Evolutionary conservation across 139 green algal species (phyloP).

Genomic region (Chlamydomonas schloesseri): DNA sequence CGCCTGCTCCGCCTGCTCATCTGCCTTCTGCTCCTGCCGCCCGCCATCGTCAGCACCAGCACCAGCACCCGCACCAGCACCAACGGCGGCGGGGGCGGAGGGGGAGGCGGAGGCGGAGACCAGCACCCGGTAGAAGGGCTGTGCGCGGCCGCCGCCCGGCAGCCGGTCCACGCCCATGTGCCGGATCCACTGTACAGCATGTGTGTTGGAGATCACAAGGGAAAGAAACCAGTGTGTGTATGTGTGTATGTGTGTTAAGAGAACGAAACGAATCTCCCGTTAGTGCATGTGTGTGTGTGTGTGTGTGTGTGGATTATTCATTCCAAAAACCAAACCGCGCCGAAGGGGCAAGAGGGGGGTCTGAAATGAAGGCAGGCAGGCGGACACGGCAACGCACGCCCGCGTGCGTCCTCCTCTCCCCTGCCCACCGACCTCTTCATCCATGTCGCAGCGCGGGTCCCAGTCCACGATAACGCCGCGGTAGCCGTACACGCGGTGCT

Average conservation of each 20-base stretch:
- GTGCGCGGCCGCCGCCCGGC: constrained; percentile 45
- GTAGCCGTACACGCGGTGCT: constrained; percentile 61
- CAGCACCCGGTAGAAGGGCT: constrained; percentile 76
- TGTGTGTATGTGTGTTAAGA: too few relatives aligned
- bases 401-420: too few relatives aligned
- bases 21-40: too few relatives aligned
- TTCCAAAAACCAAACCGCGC: too few relatives aligned
- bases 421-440: constrained; percentile 62
- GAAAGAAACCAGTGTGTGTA: too few relatives aligned
- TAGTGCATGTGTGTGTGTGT: neutral
- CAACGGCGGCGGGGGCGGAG: neutral
- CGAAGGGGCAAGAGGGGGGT: neutral
- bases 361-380: neutral
- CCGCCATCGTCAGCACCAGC: too few relatives aligned
- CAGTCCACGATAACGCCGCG: constrained; percentile 74
- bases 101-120: constrained; percentile 25
- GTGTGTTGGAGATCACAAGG: too few relatives aligned
- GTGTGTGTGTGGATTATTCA: constrained; percentile 18
- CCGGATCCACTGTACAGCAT: constrained; percentile 15
- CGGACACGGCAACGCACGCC: too few relatives aligned
- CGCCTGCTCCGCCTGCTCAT: neutral
- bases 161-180: constrained; percentile 56
- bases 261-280: neutral
- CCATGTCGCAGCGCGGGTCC: constrained; percentile 62
- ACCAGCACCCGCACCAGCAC: neutral